These are phyloP conservation scores for Penicillium palitans DNA, from an alignment of 2,329 filamentous ascomycete genomes.

Conservation along the genomic window DNA sequence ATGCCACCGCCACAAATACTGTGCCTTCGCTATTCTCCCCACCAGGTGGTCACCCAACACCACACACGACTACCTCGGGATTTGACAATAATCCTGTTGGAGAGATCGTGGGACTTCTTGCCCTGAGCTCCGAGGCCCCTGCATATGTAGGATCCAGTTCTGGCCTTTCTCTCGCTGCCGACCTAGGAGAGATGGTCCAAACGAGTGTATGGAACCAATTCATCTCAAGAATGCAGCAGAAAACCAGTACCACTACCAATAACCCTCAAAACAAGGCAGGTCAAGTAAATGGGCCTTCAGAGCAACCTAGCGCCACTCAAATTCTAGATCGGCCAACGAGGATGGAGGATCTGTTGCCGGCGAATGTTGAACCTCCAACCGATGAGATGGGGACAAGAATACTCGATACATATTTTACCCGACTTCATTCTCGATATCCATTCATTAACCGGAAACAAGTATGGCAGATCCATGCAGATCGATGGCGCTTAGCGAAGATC, in stretches of 20 bases:
- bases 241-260: slow-evolving; percentile 19
- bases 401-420: slow-evolving; percentile 48
- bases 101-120: slow-evolving; percentile 54
- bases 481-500: slow-evolving; percentile 40
- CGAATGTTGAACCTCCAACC: slow-evolving; percentile 49
- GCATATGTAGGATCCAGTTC: slow-evolving; percentile 54
- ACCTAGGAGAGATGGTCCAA: slow-evolving; percentile 56
- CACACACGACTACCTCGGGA: slow-evolving; percentile 21
- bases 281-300: slow-evolving; percentile 12
- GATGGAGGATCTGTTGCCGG: slow-evolving; percentile 38
- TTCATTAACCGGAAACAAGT: slow-evolving; percentile 51
- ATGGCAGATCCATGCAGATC: slow-evolving; percentile 46
- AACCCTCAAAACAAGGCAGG: slow-evolving; percentile 9
- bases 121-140: slow-evolving; percentile 49
- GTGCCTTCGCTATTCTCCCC: slow-evolving; percentile 28
- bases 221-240: slow-evolving; percentile 33
- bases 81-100: slow-evolving; percentile 39
- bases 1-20: slow-evolving; percentile 16
- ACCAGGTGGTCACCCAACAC: slow-evolving; percentile 20
- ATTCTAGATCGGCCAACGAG: slow-evolving; percentile 35
- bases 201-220: slow-evolving; percentile 57
- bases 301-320: slow-evolving; percentile 19
- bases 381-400: slow-evolving; percentile 49
- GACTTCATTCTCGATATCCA: slow-evolving; percentile 52
- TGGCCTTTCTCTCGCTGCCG: slow-evolving; percentile 51